These are phyloP conservation scores for Beta lomatogona DNA, from an alignment of 179 eudicot genomes.

Conservation along the genomic window DNA sequence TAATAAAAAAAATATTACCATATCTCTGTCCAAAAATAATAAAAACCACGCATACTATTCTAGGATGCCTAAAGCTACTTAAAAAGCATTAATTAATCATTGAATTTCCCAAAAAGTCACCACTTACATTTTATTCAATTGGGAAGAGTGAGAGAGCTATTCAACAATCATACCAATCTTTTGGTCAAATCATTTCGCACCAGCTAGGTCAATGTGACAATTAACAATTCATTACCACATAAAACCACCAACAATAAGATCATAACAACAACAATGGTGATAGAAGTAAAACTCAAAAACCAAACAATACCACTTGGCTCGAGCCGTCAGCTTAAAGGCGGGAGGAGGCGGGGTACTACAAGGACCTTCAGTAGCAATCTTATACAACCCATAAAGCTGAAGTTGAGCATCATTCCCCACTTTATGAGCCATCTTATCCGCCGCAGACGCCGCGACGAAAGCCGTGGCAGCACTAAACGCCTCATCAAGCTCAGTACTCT, in stretches of 20 bases:
- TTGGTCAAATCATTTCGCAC: background rate
- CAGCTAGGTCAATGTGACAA: background rate
- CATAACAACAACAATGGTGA: background rate
- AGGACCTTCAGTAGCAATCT: slow-evolving; percentile 94
- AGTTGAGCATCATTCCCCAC: slow-evolving; percentile 71
- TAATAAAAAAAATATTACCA: background rate
- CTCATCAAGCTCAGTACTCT: slow-evolving; percentile 90
- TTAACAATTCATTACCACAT: background rate
- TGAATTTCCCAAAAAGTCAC: background rate
- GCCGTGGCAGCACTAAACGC: slow-evolving; percentile 87
- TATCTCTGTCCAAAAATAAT: background rate
- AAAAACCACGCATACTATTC: background rate
- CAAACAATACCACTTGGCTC: slow-evolving; percentile 77
- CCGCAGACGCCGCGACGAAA: slow-evolving; percentile 86
- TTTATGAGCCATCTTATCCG: slow-evolving; percentile 54
- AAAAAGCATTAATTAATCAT: background rate
- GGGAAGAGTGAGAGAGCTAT: background rate
- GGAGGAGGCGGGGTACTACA: slow-evolving; percentile 75
- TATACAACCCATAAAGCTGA: slow-evolving; percentile 80
- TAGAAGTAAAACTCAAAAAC: background rate
- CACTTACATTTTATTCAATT: background rate
- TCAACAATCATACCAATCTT: background rate
- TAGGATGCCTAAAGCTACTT: background rate
- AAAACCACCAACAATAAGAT: background rate
- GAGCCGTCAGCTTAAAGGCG: slow-evolving; percentile 78